phyloP scores from a whole-genome alignment of 164 flowering plant species.

The Brasenia schreberi region DNA sequence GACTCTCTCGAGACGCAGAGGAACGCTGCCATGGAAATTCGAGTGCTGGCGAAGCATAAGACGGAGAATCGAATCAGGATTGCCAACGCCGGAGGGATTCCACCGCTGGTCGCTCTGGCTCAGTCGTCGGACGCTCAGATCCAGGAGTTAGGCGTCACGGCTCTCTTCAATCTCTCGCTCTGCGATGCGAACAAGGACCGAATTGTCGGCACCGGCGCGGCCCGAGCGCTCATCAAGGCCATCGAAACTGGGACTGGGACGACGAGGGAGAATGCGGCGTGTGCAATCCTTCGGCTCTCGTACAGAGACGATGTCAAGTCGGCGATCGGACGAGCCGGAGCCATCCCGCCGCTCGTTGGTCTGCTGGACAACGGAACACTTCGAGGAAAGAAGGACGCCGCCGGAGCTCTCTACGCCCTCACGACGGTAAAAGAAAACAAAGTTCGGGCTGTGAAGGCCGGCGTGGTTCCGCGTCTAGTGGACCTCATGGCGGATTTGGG shows the following conservation, averaged over 20 bases:
- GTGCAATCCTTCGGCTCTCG: constrained; percentile 71
- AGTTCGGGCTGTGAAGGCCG: constrained; percentile 49
- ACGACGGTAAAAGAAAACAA: constrained; percentile 70
- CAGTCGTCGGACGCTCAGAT: constrained; percentile 37
- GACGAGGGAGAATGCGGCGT: constrained; percentile 79
- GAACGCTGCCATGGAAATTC: constrained; percentile 58
- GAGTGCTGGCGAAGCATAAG: constrained; percentile 71
- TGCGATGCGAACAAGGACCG: constrained; percentile 67
- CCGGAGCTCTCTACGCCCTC: constrained; percentile 61
- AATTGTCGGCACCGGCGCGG: constrained; percentile 56
- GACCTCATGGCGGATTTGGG: constrained; percentile 79
- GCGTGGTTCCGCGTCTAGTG: constrained; percentile 60
- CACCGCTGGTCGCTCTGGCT: constrained; percentile 44
- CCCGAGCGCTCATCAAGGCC: constrained; percentile 57
- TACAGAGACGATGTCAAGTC: constrained; percentile 50
- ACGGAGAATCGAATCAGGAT: constrained; percentile 60
- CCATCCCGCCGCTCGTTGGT: constrained; percentile 54
- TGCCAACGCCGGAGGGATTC: constrained; percentile 54
- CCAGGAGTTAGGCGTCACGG: constrained; percentile 74
- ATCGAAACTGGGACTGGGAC: constrained; percentile 51
- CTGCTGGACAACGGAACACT: constrained; percentile 48
- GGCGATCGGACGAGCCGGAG: constrained; percentile 80
- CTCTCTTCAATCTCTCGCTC: constrained; percentile 58
- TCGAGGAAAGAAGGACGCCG: constrained; percentile 84
- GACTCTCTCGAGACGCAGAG: constrained; percentile 45